These are phyloP conservation scores for Xylaria sp. DNA, from an alignment of 2,329 filamentous ascomycete species.

Conservation along the genomic window DNA sequence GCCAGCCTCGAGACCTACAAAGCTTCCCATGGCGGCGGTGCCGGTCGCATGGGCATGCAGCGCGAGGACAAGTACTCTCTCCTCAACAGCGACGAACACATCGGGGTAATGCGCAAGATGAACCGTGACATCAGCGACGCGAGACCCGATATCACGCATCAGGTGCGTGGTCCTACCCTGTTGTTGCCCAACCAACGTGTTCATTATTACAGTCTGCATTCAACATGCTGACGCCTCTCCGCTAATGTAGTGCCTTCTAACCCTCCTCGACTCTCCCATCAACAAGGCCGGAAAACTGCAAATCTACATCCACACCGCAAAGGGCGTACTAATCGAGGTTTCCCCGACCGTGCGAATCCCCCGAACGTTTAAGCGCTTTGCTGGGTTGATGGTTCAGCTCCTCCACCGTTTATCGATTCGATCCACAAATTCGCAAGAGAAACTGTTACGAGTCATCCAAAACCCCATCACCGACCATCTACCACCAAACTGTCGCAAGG, in stretches of 20 bases:
- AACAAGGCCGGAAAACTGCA: slow-evolving; percentile 98
- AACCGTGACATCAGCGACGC: slow-evolving; percentile 98
- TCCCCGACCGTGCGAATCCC: slow-evolving; percentile 98
- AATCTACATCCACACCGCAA: slow-evolving; percentile 98
- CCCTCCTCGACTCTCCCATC: slow-evolving; percentile 95
- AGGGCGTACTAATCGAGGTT: slow-evolving; percentile 96
- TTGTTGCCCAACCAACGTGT: slow-evolving; percentile 38
- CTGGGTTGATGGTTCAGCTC: slow-evolving; percentile 97
- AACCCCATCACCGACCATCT: slow-evolving; percentile 98
- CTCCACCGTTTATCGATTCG: slow-evolving; percentile 95
- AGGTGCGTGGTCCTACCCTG: slow-evolving; percentile 70
- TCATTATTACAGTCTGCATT: slow-evolving; percentile 49
- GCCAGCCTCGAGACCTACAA: slow-evolving; percentile 98
- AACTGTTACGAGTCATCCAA: slow-evolving; percentile 95
- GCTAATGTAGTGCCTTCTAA: slow-evolving; percentile 83
- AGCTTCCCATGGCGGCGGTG: slow-evolving; percentile 76
- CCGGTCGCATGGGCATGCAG: slow-evolving; percentile 69
- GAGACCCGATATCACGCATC: slow-evolving; percentile 96
- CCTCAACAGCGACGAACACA: slow-evolving; percentile 98
- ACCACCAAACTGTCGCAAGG: slow-evolving; percentile 95
- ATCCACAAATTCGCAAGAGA: slow-evolving; percentile 96
- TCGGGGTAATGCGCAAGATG: slow-evolving; percentile 99
- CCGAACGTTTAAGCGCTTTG: slow-evolving; percentile 98
- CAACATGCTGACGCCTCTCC: slow-evolving; percentile 57
- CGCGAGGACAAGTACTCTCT: slow-evolving; percentile 96